A percentile compares a stretch with the other conserved stretches of the same genome.
These are phyloP conservation scores for Polyporus arcularius DNA, from an alignment of 768 basidiomycete genomes.

Conservation along the genomic window DNA sequence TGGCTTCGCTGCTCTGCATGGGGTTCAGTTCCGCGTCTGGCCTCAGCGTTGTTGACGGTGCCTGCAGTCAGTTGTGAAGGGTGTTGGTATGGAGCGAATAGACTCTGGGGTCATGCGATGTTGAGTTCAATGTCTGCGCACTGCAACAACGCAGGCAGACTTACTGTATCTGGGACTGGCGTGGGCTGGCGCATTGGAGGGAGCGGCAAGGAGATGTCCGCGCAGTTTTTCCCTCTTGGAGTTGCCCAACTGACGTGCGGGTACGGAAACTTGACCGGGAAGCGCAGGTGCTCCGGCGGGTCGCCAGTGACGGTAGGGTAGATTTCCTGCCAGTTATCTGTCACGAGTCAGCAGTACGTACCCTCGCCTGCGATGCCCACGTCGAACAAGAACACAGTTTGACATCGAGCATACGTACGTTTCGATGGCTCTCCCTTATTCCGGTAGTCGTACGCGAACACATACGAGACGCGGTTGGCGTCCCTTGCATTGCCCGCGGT, in stretches of 20 bases:
- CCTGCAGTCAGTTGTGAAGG: conserved; percentile 6
- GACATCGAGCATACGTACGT: conserved; percentile 18
- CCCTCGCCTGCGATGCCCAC: not conserved
- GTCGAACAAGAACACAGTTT: not conserved
- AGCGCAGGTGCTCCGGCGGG: conserved; percentile 7
- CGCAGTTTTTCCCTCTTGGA: conserved; percentile 13
- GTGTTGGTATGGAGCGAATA: conserved; percentile 18
- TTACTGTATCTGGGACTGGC: conserved; percentile 8
- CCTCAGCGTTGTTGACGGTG: conserved; percentile 6
- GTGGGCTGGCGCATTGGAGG: conserved; percentile 19
- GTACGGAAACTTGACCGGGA: conserved; percentile 27
- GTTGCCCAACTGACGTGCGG: conserved; percentile 24
- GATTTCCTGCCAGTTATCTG: conserved; percentile 26
- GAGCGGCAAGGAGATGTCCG: conserved; percentile 19
- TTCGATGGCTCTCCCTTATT: conserved; percentile 24
- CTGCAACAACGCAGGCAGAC: not conserved
- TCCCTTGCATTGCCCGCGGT: not conserved
- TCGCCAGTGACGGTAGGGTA: conserved; percentile 16
- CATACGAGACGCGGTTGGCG: conserved; percentile 21
- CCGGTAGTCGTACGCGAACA: conserved; percentile 32
- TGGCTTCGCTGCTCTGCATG: not conserved
- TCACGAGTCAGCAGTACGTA: not conserved
- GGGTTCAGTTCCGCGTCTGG: not conserved
- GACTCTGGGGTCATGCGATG: conserved; percentile 2
- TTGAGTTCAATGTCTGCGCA: not conserved